These are phyloP conservation scores for Monascus ruber DNA, from an alignment of 2,329 filamentous ascomycete genomes.

Conservation along the genomic window DNA sequence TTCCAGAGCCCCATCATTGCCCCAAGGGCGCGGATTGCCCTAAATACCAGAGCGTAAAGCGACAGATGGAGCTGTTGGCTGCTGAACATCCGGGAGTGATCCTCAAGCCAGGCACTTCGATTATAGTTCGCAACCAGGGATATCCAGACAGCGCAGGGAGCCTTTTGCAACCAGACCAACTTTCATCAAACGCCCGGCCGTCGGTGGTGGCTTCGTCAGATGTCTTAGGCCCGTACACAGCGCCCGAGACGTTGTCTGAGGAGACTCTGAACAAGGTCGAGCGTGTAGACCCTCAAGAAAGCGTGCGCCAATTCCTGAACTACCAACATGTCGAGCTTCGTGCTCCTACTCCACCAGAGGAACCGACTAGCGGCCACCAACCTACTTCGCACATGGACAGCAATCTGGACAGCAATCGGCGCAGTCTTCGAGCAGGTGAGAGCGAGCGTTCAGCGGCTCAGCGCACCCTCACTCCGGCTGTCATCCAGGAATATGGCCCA, in stretches of 20 bases:
- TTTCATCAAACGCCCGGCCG: conserved; percentile 56
- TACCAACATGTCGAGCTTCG: conserved; percentile 54
- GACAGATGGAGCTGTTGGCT: conserved; percentile 59
- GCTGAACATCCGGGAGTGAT: conserved; percentile 65
- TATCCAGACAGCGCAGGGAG: conserved; percentile 70
- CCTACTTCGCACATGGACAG: conserved; percentile 31
- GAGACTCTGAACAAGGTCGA: conserved; percentile 59
- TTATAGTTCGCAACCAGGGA: conserved; percentile 50
- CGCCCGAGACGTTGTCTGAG: conserved; percentile 61
- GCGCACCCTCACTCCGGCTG: conserved; percentile 20
- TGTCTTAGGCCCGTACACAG: conserved; percentile 59
- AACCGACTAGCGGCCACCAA: conserved; percentile 20
- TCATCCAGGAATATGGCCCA: conserved; percentile 5
- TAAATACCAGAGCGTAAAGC: conserved; percentile 71
- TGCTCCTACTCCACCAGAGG: conserved; percentile 16
- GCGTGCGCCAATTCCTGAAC: conserved; percentile 78
- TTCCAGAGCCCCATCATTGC: conserved; percentile 75
- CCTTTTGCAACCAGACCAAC: conserved; percentile 47
- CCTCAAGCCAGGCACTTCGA: not conserved
- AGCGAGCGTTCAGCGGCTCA: conserved; percentile 11
- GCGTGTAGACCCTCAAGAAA: conserved; percentile 75
- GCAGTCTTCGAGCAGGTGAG: conserved; percentile 28
- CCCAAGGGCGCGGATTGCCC: conserved; percentile 76
- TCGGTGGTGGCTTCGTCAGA: conserved; percentile 89
- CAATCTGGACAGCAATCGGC: conserved; percentile 44